Evolutionary conservation across 108 stramenopile species (phyloP).

Genomic region (Pseudonitzschia pungens): DNA sequence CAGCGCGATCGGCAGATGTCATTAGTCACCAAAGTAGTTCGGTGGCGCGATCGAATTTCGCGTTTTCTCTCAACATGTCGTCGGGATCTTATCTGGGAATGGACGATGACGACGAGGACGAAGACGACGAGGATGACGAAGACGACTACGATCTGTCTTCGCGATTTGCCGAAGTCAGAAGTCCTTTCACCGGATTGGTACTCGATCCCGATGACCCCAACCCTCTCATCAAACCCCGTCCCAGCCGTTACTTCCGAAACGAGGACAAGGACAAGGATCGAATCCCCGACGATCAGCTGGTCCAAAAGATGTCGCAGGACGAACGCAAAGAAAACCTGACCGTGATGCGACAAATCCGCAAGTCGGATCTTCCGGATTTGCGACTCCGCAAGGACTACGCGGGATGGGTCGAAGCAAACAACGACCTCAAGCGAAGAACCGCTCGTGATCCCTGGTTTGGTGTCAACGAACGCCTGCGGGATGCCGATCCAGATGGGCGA

Average conservation of each 20-base stretch:
- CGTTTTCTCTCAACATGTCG: not conserved
- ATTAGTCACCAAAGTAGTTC: not conserved
- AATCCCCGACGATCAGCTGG: constrained; percentile 47
- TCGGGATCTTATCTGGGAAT: constrained; percentile 39
- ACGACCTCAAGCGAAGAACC: constrained; percentile 54
- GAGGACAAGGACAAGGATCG: constrained; percentile 22
- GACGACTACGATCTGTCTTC: constrained; percentile 37
- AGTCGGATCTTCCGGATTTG: constrained; percentile 57
- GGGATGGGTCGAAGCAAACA: constrained; percentile 69
- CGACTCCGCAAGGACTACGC: constrained; percentile 52
- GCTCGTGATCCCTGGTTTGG: constrained; percentile 78
- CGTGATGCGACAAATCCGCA: constrained; percentile 63
- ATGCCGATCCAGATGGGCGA: constrained; percentile 70
- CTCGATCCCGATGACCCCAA: constrained; percentile 79
- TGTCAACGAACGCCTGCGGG: constrained; percentile 75
- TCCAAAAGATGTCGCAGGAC: constrained; percentile 59
- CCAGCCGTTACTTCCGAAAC: constrained; percentile 56
- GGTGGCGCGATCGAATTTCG: not conserved
- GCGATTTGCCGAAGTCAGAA: constrained; percentile 25
- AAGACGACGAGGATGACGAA: constrained; percentile 50
- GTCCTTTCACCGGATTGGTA: constrained; percentile 56
- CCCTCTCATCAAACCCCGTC: constrained; percentile 81
- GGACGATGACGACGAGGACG: constrained; percentile 52
- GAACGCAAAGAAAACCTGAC: constrained; percentile 78
- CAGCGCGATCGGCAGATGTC: constrained; percentile 1